Conservation (phyloP, 2,329 filamentous ascomycete species). For the Neopestalotiopsis clavispora region DNA sequence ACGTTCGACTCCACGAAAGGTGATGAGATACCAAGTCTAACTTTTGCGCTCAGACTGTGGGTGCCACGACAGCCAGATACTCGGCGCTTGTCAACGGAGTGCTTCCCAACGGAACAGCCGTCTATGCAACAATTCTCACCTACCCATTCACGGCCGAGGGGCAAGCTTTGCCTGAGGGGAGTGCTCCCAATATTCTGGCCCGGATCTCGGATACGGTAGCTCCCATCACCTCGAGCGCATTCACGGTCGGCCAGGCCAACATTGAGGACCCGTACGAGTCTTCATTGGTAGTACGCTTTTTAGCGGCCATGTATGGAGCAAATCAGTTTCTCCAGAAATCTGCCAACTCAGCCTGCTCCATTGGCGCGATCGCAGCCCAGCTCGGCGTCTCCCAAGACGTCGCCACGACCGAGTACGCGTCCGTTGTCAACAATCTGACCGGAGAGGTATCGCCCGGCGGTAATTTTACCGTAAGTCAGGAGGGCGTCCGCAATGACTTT, state of each 20-base stretch:
- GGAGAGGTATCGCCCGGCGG: conserved; percentile 30
- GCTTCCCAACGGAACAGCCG: conserved; percentile 31
- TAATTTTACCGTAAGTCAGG: conserved; percentile 31
- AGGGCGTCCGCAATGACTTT: conserved; percentile 34
- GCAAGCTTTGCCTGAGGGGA: conserved; percentile 20
- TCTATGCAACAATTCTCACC: conserved; percentile 35
- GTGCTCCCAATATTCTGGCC: conserved; percentile 30
- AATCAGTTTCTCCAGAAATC: conserved; percentile 30
- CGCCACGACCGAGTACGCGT: conserved; percentile 30
- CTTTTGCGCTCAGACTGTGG: conserved; percentile 20
- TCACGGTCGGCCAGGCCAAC: conserved; percentile 27
- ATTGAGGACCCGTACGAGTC: conserved; percentile 19
- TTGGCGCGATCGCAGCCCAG: conserved; percentile 29
- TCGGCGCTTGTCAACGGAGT: conserved; percentile 29
- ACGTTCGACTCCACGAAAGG: background rate
- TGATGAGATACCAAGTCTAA: background rate
- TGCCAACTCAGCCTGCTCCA: conserved; percentile 24
- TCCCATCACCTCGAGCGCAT: conserved; percentile 27
- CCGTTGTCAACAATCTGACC: conserved; percentile 26
- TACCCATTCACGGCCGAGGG: conserved; percentile 34
- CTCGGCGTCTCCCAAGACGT: conserved; percentile 26
- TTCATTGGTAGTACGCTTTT: conserved; percentile 27
- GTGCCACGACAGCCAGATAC: conserved; percentile 32
- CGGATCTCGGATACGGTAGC: conserved; percentile 29
- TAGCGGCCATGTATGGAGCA: conserved; percentile 33